phyloP scores from a whole-genome alignment of 2,329 filamentous ascomycete genomes.

The Hypoxylon sp. region DNA sequence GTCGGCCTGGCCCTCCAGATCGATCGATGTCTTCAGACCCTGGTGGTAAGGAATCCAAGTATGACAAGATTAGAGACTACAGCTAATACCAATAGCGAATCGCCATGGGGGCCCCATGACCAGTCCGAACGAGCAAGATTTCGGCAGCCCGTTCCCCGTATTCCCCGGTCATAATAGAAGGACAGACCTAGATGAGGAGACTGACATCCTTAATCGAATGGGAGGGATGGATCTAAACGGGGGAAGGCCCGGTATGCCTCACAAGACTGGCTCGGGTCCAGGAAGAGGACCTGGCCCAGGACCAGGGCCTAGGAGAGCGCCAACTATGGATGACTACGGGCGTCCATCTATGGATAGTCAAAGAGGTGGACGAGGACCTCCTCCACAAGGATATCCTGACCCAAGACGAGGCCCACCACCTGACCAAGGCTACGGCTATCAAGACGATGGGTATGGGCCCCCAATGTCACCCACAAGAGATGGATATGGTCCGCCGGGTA shows the following conservation, averaged over 20 bases:
- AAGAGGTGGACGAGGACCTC: conserved; percentile 55
- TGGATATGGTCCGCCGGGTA: conserved; percentile 66
- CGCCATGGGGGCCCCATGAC: conserved; percentile 45
- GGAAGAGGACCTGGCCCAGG: conserved; percentile 55
- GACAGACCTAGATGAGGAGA: conserved; percentile 60
- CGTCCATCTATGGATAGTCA: conserved; percentile 56
- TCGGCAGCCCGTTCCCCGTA: conserved; percentile 60
- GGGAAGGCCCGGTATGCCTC: conserved; percentile 47
- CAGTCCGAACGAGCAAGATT: conserved; percentile 55
- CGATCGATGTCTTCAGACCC: conserved; percentile 58
- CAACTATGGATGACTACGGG: conserved; percentile 56
- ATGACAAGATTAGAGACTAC: background rate
- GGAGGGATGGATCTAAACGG: conserved; percentile 59
- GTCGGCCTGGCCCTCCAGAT: conserved; percentile 59
- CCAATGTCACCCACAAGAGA: conserved; percentile 57
- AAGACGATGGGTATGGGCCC: conserved; percentile 57
- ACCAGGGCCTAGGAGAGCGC: conserved; percentile 47
- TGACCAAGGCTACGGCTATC: conserved; percentile 57
- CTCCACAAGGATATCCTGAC: conserved; percentile 57
- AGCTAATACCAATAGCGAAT: conserved; percentile 47
- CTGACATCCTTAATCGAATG: conserved; percentile 60
- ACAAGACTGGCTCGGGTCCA: conserved; percentile 51
- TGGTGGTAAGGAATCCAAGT: conserved; percentile 45
- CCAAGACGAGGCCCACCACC: conserved; percentile 56
- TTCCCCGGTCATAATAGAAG: conserved; percentile 60